Evolutionary conservation across 805 yeast species (phyloP), one percentile per base, ranked within the genome.

Genomic region (Blastobotrys robertii): DNA sequence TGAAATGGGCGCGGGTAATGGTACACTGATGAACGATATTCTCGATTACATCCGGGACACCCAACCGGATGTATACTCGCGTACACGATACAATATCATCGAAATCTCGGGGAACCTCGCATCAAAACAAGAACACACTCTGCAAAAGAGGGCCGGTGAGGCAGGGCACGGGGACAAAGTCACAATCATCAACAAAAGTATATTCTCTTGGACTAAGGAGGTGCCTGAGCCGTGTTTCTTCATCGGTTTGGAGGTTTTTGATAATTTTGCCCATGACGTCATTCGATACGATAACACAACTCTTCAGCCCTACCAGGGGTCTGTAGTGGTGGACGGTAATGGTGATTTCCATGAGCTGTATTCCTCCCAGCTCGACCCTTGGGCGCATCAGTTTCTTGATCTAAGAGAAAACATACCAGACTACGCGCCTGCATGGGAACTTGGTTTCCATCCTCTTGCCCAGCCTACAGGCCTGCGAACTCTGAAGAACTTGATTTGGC

Each of bases 1-100:
- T 61, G 95, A 86, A 62, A 76, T 84, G 70, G 95, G 94, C 46
- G 94, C 87, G 14, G 95, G 95, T 51, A 85, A 85, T 54, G 94
- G 94, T 34, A 84, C 94, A 0, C 61, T 85, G 46, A 85, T 86
- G 95, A 59, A 70, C 42, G 81, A 84, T 54, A 73, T 85, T 8
- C 60, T 85, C 48, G 78, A 79, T 54, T 84, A 70, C 56, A 70
- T 85, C 46, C 67, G 74, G 48, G 63, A 63, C 22, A 65, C 71
- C 14, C 79, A 81, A 49, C 88, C 94, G 0, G 87, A 81, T 32
- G 77, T 84, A n/a, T 85, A 84, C 58, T 60, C 64, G 9, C 67
- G 76, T 32, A 80, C 86, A 0, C 70, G 71, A 51, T 85, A 85
- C 57, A 76, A 74, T 56, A 78, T 83, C 42, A 77, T 83, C 49